Base-by-base conservation (phyloP, 805 yeast genomes). In the Nakazawaea holstii region DNA sequence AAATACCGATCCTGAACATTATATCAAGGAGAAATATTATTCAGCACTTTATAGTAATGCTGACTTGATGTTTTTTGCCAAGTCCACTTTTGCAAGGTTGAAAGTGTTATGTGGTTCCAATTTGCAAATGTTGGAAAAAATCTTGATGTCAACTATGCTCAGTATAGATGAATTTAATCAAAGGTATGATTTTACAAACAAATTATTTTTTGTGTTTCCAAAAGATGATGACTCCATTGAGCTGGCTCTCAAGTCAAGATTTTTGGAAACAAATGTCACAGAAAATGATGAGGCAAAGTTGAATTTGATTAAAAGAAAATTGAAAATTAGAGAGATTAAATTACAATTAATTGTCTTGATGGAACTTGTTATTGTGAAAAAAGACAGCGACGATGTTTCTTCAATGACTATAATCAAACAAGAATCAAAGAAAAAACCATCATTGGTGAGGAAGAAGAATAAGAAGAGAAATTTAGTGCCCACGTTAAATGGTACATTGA, bases 61-160 rank as follows among this genome's bases (percentile, higher is more conserved):
- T 4, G 46, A 48, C 33, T 39, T 48, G 44, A 48, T 48, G 50
- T 48, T 48, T 35, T 48, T 48, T 24, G 44, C 27, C 24, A 48
- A 48, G 28, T 48, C 50, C 10, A 35, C 50, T 3, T 43, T 48
- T 30, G 36, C 50, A 6, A 31, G 50, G 11, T 43, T 48, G 44
- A 42, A 32, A 35, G 28, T 42, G 31, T 30, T 48, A 9, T 39
- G 40, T 9, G 44, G 32, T 1, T 14, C 38, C 1, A 44, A 43
- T 15, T 10, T 13, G 9, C 17, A 29, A 6, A 31, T 8, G 13
- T 24, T 43, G 5, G 41, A 43, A 13, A n/a, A 17, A 8, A 3
- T 24, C 4, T 39, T 43, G 30, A 28, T 39, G 27, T 10, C 24
- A n/a, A 35, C 35, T 14, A 9, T 43, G 20, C 33, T 48, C 11